phyloP scores from a whole-genome alignment of 2,329 filamentous ascomycete species.

The Grosmannia clavigera region DNA sequence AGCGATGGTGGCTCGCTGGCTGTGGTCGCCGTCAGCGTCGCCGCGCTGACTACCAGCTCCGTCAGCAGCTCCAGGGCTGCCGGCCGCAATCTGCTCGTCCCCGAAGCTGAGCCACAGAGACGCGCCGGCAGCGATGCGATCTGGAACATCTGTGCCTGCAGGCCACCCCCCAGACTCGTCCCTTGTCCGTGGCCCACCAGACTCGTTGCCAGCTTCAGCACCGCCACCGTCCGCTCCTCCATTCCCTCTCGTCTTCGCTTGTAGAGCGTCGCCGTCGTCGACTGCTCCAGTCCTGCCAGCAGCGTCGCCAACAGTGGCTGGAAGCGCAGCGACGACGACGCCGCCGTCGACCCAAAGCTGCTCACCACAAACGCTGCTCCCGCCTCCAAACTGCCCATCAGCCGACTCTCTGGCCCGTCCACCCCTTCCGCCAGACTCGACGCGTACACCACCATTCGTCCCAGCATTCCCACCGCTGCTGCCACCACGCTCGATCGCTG shows the following conservation, averaged over 20 bases:
- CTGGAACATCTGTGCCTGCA: constrained; percentile 74
- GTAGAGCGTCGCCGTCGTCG: constrained; percentile 41
- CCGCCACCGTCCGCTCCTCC: constrained; percentile 49
- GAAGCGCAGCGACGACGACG: constrained; percentile 55
- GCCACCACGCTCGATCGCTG: constrained; percentile 59
- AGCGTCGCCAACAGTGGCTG: constrained; percentile 66
- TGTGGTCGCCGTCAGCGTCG: constrained; percentile 41
- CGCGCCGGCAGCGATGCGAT: constrained; percentile 64
- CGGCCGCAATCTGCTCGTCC: constrained; percentile 52
- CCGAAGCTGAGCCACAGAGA: constrained; percentile 57
- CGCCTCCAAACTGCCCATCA: constrained; percentile 44
- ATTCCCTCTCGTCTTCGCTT: constrained; percentile 40
- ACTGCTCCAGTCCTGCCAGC: constrained; percentile 45
- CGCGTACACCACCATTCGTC: constrained; percentile 57
- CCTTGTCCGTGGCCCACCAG: constrained; percentile 22
- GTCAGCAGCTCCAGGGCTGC: constrained; percentile 59
- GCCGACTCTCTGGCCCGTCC: not conserved
- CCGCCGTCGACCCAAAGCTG: constrained; percentile 58
- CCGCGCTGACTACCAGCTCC: constrained; percentile 58
- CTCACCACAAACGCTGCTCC: constrained; percentile 67
- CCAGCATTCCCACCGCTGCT: constrained; percentile 56
- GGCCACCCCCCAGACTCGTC: constrained; percentile 52
- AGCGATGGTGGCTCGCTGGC: constrained; percentile 75
- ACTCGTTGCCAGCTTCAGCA: constrained; percentile 53
- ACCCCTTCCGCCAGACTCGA: constrained; percentile 47